These are phyloP conservation scores for Dioscorea zingiberensis DNA, from an alignment of 106 monocot genomes.

Conservation along the genomic window DNA sequence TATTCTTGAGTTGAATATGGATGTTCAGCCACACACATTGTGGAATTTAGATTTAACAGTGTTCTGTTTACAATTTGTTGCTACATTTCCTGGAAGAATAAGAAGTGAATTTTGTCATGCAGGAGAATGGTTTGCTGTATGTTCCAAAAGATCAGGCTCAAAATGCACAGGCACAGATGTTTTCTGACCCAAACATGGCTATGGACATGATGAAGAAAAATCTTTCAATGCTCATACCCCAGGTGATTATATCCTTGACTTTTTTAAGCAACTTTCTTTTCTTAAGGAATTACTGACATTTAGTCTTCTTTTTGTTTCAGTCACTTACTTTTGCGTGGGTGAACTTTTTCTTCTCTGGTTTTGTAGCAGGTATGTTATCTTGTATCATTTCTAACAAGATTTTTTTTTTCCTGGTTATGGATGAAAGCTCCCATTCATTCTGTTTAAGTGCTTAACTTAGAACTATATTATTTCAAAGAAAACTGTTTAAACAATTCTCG, in stretches of 20 bases:
- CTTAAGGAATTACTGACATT: background rate
- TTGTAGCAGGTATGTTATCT: slow-evolving; percentile 76
- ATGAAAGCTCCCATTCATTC: background rate
- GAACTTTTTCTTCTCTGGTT: slow-evolving; percentile 99
- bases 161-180: slow-evolving; percentile 98
- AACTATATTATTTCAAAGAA: no score
- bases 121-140: slow-evolving; percentile 96
- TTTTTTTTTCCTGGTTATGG: background rate
- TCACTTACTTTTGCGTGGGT: slow-evolving; percentile 99
- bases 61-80: no score
- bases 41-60: no score
- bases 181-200: slow-evolving; percentile 99
- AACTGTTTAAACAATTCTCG: no score
- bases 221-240: slow-evolving; percentile 96
- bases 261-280: background rate
- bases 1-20: no score
- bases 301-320: slow-evolving; percentile 36
- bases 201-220: slow-evolving; percentile 99
- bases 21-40: no score
- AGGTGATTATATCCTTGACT: slow-evolving; percentile 37
- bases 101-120: slow-evolving; percentile 1
- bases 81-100: no score
- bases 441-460: no score
- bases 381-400: background rate
- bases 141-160: slow-evolving; percentile 87